These are phyloP conservation scores for Lactifluus hygrophoroides DNA, from an alignment of 768 basidiomycete species.

Conservation along the genomic window DNA sequence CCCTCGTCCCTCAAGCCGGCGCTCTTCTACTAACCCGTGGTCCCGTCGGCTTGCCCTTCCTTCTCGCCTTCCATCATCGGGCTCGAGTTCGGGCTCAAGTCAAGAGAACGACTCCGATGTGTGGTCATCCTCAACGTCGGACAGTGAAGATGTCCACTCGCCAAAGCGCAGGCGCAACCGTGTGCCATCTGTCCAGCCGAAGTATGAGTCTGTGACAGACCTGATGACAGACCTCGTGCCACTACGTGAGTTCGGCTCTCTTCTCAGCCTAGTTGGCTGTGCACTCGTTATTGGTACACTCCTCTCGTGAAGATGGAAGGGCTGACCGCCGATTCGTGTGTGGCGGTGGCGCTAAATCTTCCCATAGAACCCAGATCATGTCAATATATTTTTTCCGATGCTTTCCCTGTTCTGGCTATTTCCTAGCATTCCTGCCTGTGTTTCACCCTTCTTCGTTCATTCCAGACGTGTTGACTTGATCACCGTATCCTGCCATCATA, in stretches of 20 bases:
- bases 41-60: background rate
- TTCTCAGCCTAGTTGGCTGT: conserved; percentile 17
- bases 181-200: conserved; percentile 4
- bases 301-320: conserved; percentile 15
- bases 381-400: too few species aligned
- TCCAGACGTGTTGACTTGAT: background rate
- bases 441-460: background rate
- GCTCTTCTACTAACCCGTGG: background rate
- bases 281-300: conserved; percentile 19
- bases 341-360: background rate
- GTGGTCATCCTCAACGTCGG: conserved; percentile 16
- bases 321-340: background rate
- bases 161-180: conserved; percentile 4
- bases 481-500: background rate
- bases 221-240: conserved; percentile 16
- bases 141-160: conserved; percentile 5
- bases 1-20: background rate
- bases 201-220: conserved; percentile 7
- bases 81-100: conserved; percentile 14
- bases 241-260: conserved; percentile 15
- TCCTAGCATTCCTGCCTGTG: background rate
- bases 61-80: background rate
- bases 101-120: conserved; percentile 9
- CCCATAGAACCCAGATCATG: background rate
- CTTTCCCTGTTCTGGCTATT: background rate